Evolutionary conservation across 169 alveolate species (phyloP), one percentile per base, ranked within the genome.

Genomic region (Babesia ovata): DNA sequence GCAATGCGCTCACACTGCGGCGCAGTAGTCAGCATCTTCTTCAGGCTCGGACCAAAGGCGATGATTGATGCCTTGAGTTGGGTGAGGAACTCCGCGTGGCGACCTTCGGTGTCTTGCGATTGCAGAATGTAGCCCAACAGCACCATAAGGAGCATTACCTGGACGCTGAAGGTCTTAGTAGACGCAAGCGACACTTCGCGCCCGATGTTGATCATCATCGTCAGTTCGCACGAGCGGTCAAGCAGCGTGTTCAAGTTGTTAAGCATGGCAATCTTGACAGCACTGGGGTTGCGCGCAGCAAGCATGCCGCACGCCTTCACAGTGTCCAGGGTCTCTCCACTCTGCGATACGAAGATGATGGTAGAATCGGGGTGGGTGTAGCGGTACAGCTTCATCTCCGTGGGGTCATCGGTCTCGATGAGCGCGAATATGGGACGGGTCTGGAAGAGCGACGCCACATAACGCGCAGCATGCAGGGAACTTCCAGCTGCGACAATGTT

Each of bases 141-240:
- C 22, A 52, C 50, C 62, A 65, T 45, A 33, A 71, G 76, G 33
- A 62, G 39, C 63, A 70, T 56, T 13, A 73, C 44, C 82, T 96
- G 96, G 12, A 98, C 94, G 11, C 97, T 93, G 81, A 97, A 97
- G 42, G 99, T 95, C 84, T 98, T 98, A 17, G 99, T 96, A 10
- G 98, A 94, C 28, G 99, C 99, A 39, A 97, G 99, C 10, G 98
- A 98, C 16, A 96, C 95, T 81, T 98, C 99, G 67, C 99, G 85
- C 14, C 99, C 99, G 16, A 98, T 97, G 87, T 97, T 95, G 58
- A 97, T 82, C 83, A 96, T 95, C 39, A 97, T 95, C 16, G 98
- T 97, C 54, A 95, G 81, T 42, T 86, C 92, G 22, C 93, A 84
- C 56, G 91, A 82, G 33, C 97, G 88, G 17, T 96, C 97, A 26